phyloP scores from a whole-genome alignment of 2,329 filamentous ascomycete genomes.

The Colletotrichum gloeosporioides region DNA sequence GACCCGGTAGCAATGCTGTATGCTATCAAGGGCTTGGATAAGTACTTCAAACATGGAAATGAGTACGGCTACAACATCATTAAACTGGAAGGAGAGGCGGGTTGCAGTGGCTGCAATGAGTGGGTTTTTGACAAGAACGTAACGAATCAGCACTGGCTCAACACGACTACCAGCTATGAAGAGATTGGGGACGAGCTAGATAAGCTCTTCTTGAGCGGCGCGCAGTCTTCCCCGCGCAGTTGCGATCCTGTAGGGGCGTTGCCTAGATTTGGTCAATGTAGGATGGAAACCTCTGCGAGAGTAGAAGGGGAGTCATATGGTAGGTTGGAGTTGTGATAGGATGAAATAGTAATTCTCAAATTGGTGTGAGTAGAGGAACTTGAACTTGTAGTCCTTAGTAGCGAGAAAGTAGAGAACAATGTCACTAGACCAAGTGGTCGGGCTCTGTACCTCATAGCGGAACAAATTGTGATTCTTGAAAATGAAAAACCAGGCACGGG shows the following conservation, averaged over 20 bases:
- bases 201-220: conserved; percentile 30
- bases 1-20: conserved; percentile 48
- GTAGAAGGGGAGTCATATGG: neutral
- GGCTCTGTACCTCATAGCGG: no score
- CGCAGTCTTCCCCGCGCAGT: conserved; percentile 8
- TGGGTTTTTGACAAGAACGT: conserved; percentile 43
- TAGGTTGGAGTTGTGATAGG: neutral
- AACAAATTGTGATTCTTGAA: neutral
- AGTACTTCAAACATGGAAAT: conserved; percentile 41
- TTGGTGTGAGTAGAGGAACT: neutral
- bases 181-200: conserved; percentile 33
- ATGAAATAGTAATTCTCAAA: neutral
- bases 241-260: neutral
- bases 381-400: no score
- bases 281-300: neutral
- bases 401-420: neutral
- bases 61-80: conserved; percentile 45
- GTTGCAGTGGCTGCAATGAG: conserved; percentile 41
- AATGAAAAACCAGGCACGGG: neutral
- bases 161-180: conserved; percentile 31
- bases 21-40: conserved; percentile 38
- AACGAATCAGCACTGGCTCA: conserved; percentile 45
- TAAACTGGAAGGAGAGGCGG: neutral
- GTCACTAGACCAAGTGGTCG: no score
- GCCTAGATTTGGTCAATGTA: conserved; percentile 1